Evolutionary conservation across 768 basidiomycete species (phyloP).

Genomic region (Rickenella mellea): DNA sequence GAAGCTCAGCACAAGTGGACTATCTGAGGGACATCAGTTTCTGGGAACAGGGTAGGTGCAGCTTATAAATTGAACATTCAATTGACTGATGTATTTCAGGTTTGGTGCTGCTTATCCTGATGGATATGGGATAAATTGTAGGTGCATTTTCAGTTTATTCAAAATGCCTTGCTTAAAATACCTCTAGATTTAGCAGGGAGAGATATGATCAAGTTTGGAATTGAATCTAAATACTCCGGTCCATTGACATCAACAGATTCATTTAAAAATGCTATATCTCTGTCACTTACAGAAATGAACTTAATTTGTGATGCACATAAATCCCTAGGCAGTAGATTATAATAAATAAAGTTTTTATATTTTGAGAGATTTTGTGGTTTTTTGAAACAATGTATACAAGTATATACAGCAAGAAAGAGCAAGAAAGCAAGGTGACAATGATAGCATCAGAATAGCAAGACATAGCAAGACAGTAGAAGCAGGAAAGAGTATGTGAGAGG

Average conservation of each 20-base stretch:
- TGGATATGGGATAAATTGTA: constrained; percentile 94
- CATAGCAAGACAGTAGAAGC: too few relatives aligned
- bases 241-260: constrained; percentile 56
- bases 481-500: too few relatives aligned
- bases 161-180: not conserved
- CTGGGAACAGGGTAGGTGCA: constrained; percentile 69
- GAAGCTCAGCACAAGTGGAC: constrained; percentile 84
- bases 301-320: constrained; percentile 27
- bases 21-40: constrained; percentile 81
- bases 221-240: constrained; percentile 80
- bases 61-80: not conserved
- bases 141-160: constrained; percentile 18
- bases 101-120: constrained; percentile 77
- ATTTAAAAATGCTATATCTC: constrained; percentile 54
- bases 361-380: too few relatives aligned
- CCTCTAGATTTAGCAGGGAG: constrained; percentile 70
- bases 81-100: constrained; percentile 19
- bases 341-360: not conserved
- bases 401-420: too few relatives aligned
- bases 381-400: too few relatives aligned
- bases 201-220: constrained; percentile 78
- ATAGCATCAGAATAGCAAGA: too few relatives aligned
- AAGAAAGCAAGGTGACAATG: too few relatives aligned
- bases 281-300: constrained; percentile 65
- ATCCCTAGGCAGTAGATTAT: not conserved